These are phyloP conservation scores for Pythium sp. DNA, from an alignment of 352 stramenopile species.

Conservation along the genomic window DNA sequence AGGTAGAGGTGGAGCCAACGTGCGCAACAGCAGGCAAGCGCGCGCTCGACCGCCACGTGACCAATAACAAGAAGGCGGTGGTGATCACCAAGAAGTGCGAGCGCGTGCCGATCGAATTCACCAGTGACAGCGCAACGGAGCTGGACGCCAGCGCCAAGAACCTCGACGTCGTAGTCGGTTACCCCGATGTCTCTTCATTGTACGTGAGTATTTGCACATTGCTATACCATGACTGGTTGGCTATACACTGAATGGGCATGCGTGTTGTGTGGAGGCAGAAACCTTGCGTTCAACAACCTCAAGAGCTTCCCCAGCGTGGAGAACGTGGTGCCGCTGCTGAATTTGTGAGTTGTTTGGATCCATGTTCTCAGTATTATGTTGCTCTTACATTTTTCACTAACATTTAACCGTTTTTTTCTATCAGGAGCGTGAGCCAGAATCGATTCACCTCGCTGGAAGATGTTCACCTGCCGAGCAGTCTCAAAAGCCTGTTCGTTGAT, in stretches of 20 bases:
- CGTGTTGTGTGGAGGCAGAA: neutral
- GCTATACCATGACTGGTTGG: no score
- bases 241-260: no score
- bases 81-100: constrained; percentile 11
- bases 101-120: neutral
- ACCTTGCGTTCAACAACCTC: constrained; percentile 19
- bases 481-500: neutral
- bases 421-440: constrained; percentile 3
- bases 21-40: constrained; percentile 2
- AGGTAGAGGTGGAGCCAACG: neutral
- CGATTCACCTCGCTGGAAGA: neutral
- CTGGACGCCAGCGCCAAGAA: constrained; percentile 6
- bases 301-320: constrained; percentile 1
- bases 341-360: neutral
- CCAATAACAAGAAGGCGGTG: neutral
- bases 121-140: neutral
- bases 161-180: constrained; percentile 2
- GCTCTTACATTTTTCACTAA: neutral
- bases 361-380: neutral
- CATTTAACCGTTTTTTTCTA: neutral
- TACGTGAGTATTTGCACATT: neutral
- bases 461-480: neutral
- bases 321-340: neutral
- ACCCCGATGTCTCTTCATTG: neutral
- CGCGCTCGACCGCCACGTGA: neutral